Conservation (phyloP, 805 yeast species). For the Kodamaea hsintzibuensis region DNA sequence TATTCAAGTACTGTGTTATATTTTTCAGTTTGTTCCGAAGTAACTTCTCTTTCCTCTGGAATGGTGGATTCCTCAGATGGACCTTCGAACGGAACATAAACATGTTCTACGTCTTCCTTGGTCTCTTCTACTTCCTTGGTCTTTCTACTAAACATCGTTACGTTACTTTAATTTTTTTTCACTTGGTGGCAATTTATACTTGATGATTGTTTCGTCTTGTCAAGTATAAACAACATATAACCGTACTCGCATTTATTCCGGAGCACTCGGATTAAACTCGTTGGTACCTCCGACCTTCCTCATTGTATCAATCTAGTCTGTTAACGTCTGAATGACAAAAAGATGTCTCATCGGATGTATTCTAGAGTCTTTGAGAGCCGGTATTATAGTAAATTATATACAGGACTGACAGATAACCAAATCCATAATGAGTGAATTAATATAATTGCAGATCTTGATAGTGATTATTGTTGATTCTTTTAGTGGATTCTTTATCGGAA, state of each 20-base stretch:
- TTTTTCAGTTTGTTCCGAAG: constrained; percentile 56
- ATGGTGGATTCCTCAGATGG: constrained; percentile 50
- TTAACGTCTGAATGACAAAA: too few species aligned
- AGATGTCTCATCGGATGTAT: too few species aligned
- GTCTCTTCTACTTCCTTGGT: constrained; percentile 4
- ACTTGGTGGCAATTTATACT: not conserved
- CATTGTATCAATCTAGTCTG: too few species aligned
- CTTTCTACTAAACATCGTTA: constrained; percentile 8
- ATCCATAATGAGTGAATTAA: too few species aligned
- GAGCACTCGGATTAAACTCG: not conserved
- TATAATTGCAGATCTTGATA: not conserved
- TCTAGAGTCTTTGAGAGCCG: too few species aligned
- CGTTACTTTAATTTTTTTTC: not conserved
- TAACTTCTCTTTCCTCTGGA: constrained; percentile 53
- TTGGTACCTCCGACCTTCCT: too few species aligned
- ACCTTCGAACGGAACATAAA: constrained; percentile 51
- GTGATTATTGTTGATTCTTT: not conserved
- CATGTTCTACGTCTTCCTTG: constrained; percentile 14
- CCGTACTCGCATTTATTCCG: not conserved
- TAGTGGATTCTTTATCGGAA: too few species aligned
- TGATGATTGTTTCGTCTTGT: not conserved
- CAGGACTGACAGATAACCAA: not conserved
- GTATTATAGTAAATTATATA: not conserved
- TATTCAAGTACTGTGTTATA: constrained; percentile 60
- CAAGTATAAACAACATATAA: too few species aligned